phyloP scores from a whole-genome alignment of 108 stramenopile genomes.

The Mayamaea pseudoterrestris region DNA sequence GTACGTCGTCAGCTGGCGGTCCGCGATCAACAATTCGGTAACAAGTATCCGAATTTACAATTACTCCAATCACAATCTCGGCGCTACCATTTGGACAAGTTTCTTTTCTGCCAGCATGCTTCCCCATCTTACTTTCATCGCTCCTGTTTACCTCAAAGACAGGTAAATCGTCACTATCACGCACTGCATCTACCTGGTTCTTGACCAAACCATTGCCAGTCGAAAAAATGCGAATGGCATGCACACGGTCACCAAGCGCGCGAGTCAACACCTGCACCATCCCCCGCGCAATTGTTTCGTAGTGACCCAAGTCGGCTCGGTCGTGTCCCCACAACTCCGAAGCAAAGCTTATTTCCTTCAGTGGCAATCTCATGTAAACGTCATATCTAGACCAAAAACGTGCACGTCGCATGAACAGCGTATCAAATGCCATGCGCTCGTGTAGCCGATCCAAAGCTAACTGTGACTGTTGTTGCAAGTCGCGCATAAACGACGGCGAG shows the following conservation, averaged over 20 bases:
- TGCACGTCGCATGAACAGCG: constrained; percentile 44
- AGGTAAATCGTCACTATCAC: constrained; percentile 20
- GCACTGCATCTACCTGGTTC: background rate
- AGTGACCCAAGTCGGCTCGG: constrained; percentile 28
- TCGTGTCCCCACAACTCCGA: background rate
- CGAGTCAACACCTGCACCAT: constrained; percentile 31
- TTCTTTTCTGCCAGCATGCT: background rate
- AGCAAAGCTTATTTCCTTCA: constrained; percentile 14
- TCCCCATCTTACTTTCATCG: background rate
- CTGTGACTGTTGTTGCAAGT: constrained; percentile 40
- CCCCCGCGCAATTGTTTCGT: constrained; percentile 36
- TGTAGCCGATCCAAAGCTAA: constrained; percentile 20
- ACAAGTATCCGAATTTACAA: constrained; percentile 52
- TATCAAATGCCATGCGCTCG: constrained; percentile 23
- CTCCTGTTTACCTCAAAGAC: constrained; percentile 9
- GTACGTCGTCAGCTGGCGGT: constrained; percentile 55
- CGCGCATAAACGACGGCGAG: constrained; percentile 54
- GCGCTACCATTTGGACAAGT: constrained; percentile 19
- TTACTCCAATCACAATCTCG: constrained; percentile 36
- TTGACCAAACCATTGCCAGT: constrained; percentile 52
- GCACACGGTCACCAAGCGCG: constrained; percentile 61
- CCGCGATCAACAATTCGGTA: constrained; percentile 70
- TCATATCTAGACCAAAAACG: constrained; percentile 75
- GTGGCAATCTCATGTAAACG: constrained; percentile 46
- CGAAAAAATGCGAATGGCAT: constrained; percentile 40